Percentiles rank a stretch among this genome's conserved stretches.
Conservation (phyloP, 2,329 filamentous ascomycete species). For the Fusarium transvaalense region DNA sequence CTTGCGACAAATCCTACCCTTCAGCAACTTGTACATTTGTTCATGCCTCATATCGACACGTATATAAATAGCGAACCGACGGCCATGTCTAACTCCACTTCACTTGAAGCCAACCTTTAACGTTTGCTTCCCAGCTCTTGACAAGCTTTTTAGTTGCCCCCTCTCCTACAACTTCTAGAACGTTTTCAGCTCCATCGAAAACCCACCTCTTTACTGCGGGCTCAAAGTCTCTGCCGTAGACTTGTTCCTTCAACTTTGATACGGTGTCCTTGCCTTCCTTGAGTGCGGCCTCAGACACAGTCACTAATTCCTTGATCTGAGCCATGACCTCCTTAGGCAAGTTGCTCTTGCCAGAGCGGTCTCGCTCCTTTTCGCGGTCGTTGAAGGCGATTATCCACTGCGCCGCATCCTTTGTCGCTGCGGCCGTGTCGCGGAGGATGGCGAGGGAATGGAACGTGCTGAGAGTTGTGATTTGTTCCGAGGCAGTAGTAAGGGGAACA, state of each 20-base stretch:
- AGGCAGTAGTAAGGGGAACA: constrained; percentile 17
- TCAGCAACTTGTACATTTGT: background rate
- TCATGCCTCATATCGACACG: background rate
- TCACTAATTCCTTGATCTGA: constrained; percentile 53
- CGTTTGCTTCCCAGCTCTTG: constrained; percentile 53
- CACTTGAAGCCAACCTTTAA: constrained; percentile 53
- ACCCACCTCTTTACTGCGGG: constrained; percentile 47
- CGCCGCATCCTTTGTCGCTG: constrained; percentile 50
- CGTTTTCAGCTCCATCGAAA: constrained; percentile 43
- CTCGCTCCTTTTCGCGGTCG: constrained; percentile 56
- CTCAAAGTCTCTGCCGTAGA: constrained; percentile 47
- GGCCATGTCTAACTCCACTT: constrained; percentile 48
- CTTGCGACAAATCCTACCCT: too few relatives aligned
- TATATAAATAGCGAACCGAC: background rate
- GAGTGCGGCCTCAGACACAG: constrained; percentile 49
- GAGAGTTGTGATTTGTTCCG: constrained; percentile 44
- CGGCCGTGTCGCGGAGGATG: constrained; percentile 56
- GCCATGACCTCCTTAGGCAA: constrained; percentile 55
- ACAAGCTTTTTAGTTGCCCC: constrained; percentile 47
- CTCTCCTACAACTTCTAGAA: constrained; percentile 46
- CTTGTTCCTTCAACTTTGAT: constrained; percentile 49
- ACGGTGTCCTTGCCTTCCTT: constrained; percentile 52
- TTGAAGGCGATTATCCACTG: constrained; percentile 55
- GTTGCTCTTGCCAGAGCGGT: constrained; percentile 55
- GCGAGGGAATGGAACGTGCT: constrained; percentile 54